Percentiles rank a stretch among this genome's conserved stretches.
These are phyloP conservation scores for Verticillium klebahnii DNA, from an alignment of 2,329 filamentous ascomycete species.

Conservation along the genomic window DNA sequence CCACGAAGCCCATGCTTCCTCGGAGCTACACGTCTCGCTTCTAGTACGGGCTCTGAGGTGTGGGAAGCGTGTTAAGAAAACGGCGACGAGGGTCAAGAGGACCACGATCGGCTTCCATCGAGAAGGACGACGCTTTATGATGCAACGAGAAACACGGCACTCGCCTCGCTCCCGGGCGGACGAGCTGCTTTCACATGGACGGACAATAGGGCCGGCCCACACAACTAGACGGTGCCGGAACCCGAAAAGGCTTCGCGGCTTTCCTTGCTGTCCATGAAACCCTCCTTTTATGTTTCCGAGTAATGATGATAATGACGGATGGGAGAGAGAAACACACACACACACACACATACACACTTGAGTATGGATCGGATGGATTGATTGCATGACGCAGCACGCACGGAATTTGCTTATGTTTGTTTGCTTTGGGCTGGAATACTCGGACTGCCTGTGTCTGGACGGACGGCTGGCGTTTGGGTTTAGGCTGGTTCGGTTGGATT, in stretches of 20 bases:
- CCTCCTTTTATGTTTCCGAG: background rate
- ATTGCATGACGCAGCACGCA: background rate
- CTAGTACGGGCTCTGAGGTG: slow-evolving; percentile 15
- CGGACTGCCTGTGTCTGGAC: background rate
- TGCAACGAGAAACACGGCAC: slow-evolving; percentile 11
- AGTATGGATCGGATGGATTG: background rate
- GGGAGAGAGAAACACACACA: background rate
- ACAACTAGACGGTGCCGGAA: slow-evolving; percentile 1
- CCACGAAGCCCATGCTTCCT: slow-evolving; percentile 27
- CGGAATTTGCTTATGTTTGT: background rate
- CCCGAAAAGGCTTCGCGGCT: slow-evolving; percentile 2
- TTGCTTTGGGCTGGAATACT: background rate
- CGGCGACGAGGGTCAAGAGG: background rate
- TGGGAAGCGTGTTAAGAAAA: background rate
- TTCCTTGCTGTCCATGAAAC: slow-evolving; percentile 1
- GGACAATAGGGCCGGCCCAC: background rate
- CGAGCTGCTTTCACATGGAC: background rate
- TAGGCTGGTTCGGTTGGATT: background rate
- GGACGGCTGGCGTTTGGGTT: background rate
- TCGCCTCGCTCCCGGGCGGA: background rate
- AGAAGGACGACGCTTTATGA: slow-evolving; percentile 14
- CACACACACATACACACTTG: background rate
- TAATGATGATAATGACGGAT: slow-evolving; percentile 2
- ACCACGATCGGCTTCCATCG: background rate
- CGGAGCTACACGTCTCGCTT: slow-evolving; percentile 33